Evolutionary conservation across 2,329 filamentous ascomycete genomes (phyloP).

Genomic region (Diaporthe capsici): DNA sequence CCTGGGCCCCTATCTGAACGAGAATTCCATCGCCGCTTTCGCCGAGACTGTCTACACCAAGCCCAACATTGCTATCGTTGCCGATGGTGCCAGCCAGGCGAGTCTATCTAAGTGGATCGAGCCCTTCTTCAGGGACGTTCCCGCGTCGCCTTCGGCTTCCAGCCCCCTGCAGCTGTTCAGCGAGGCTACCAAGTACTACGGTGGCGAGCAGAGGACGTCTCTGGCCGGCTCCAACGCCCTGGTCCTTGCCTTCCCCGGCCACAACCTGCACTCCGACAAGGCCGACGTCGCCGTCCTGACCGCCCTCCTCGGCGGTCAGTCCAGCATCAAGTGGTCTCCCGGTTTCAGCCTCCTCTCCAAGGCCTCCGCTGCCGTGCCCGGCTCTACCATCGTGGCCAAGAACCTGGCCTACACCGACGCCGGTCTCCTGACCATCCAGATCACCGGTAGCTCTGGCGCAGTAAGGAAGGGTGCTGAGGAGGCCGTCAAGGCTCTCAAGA

Average conservation of each 20-base stretch:
- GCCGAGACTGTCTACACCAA: constrained; percentile 87
- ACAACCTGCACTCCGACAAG: constrained; percentile 85
- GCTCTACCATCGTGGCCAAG: constrained; percentile 78
- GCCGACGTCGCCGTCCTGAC: constrained; percentile 90
- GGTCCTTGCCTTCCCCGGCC: constrained; percentile 93
- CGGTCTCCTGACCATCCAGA: constrained; percentile 87
- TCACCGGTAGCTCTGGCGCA: constrained; percentile 80
- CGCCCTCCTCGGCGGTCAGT: constrained; percentile 89
- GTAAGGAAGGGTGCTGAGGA: constrained; percentile 82
- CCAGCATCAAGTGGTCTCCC: constrained; percentile 93
- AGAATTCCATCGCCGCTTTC: constrained; percentile 81
- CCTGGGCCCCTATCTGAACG: constrained; percentile 84
- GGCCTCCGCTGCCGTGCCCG: constrained; percentile 76
- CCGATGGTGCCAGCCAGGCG: constrained; percentile 84
- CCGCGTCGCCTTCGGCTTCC: constrained; percentile 65
- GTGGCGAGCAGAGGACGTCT: constrained; percentile 92
- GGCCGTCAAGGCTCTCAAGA: constrained; percentile 86
- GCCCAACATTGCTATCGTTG: constrained; percentile 91
- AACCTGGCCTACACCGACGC: constrained; percentile 94
- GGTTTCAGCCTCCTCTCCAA: constrained; percentile 94
- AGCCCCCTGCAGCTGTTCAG: constrained; percentile 69
- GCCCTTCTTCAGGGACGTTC: constrained; percentile 87
- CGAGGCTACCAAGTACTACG: constrained; percentile 86
- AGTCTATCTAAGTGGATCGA: constrained; percentile 90
- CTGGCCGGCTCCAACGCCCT: constrained; percentile 81